Base-by-base conservation (phyloP, 768 basidiomycete species). In the Mycena polygramma region DNA sequence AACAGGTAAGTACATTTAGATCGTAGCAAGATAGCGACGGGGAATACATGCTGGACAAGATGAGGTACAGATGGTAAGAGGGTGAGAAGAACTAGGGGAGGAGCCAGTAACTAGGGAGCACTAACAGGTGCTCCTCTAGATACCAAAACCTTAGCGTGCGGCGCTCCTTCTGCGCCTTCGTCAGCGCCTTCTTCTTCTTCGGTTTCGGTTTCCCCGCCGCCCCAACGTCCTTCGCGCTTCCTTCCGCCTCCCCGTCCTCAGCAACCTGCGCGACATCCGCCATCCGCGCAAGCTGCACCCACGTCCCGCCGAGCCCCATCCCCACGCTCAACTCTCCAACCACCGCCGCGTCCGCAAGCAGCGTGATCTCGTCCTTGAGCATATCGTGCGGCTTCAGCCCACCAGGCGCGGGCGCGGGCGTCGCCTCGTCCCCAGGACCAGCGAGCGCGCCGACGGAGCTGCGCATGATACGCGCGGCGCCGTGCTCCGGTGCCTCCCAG, bases 291-390 rank as follows among this genome's bases (percentile, higher is more conserved):
- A 93, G 82, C 79, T 94, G 92, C 24, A 93, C 87, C 88, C 89
- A 94, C 54, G 89, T 87, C 22, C 87, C 91, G 5, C 85, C 86
- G 17, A 94, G 72, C 0, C 90, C 90, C 82, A 93, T 86, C 7
- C 91, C 90, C 7, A 83, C 79, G 7, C 76, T 73, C 45, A 92
- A 74, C 45, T 79, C 78, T 1, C 85, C 81, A 10, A 87, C 76
- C 0, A 83, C 73, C 9, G 79, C 78, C 8, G 86, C 84, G 46
- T 87, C 83, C 15, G 93, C 80, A 24, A 92, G 83, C 13, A 93
- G 81, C 19, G 83, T 85, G 75, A 94, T 91, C 43, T 82, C 85
- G 68, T 93, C 91, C 66, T 81, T 84, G 57, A 82, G 80, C 7
- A 88, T 88, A 70, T 90, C 81, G 73, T 91, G 88, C 9, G 81